Evolutionary conservation across 2,329 filamentous ascomycete species (phyloP).

Genomic region (Emmonsia crescens): DNA sequence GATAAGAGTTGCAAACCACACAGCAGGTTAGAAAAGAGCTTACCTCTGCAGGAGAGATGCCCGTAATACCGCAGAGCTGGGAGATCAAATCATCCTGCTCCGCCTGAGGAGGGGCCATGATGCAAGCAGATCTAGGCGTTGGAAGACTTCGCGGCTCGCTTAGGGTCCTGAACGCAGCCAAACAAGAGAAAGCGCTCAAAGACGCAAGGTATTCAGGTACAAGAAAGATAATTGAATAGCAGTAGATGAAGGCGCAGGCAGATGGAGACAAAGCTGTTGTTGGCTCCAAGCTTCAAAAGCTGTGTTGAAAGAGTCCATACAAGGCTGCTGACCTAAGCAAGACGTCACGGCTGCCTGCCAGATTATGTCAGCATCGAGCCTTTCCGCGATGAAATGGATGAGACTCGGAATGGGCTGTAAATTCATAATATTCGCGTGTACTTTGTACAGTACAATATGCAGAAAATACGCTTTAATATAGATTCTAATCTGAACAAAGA

Average conservation of each 20-base stretch:
- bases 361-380: too few relatives aligned
- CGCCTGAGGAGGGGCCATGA: conserved; percentile 26
- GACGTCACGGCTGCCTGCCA: background rate
- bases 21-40: conserved; percentile 3
- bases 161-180: background rate
- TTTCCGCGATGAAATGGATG: too few relatives aligned
- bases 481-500: too few relatives aligned
- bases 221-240: background rate
- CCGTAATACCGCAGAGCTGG: conserved; percentile 49
- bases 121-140: background rate
- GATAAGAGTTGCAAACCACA: background rate
- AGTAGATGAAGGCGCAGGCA: background rate
- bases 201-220: background rate
- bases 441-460: too few relatives aligned
- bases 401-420: too few relatives aligned
- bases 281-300: background rate
- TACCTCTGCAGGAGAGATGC: conserved; percentile 41
- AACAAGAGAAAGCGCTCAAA: background rate
- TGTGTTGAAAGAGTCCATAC: background rate
- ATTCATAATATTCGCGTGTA: too few relatives aligned
- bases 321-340: background rate
- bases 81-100: conserved; percentile 36
- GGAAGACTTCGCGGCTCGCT: background rate
- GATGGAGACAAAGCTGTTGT: background rate
- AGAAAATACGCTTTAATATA: too few relatives aligned